A percentile compares a stretch with the other conserved stretches of the same genome.
Conservation (phyloP, 108 stramenopile genomes). For the Ochromonas danica region DNA sequence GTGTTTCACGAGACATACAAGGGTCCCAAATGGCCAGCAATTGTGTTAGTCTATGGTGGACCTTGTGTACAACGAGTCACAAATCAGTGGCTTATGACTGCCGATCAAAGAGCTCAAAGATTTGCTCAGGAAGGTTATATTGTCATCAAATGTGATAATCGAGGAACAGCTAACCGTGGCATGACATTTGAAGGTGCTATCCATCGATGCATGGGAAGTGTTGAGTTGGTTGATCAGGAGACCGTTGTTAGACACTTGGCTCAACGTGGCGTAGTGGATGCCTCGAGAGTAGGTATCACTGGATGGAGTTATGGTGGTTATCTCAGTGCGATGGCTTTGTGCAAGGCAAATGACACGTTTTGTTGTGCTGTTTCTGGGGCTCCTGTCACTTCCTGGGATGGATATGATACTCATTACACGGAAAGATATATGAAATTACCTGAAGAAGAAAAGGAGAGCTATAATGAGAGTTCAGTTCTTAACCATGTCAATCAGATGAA, state of each 20-base stretch:
- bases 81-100: conserved; percentile 62
- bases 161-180: conserved; percentile 80
- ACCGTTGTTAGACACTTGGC: conserved; percentile 68
- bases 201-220: conserved; percentile 64
- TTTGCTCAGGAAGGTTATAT: conserved; percentile 73
- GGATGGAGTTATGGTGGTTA: conserved; percentile 97
- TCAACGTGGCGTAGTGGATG: conserved; percentile 59
- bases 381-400: conserved; percentile 90
- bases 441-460: conserved; percentile 68
- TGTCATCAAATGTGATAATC: conserved; percentile 90
- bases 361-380: conserved; percentile 81
- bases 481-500: conserved; percentile 53
- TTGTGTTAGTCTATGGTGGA: conserved; percentile 89
- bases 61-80: conserved; percentile 85
- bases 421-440: conserved; percentile 90
- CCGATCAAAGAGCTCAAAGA: conserved; percentile 79
- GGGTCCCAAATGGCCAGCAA: conserved; percentile 52
- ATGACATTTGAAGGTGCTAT: conserved; percentile 77
- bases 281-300: conserved; percentile 75
- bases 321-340: conserved; percentile 79
- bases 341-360: conserved; percentile 77
- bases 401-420: conserved; percentile 93
- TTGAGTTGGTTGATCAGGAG: conserved; percentile 88
- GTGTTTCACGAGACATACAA: too few relatives aligned
- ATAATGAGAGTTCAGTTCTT: conserved; percentile 68